phyloP scores from a whole-genome alignment of 805 yeast species.

The Alloascoidea hylecoeti region DNA sequence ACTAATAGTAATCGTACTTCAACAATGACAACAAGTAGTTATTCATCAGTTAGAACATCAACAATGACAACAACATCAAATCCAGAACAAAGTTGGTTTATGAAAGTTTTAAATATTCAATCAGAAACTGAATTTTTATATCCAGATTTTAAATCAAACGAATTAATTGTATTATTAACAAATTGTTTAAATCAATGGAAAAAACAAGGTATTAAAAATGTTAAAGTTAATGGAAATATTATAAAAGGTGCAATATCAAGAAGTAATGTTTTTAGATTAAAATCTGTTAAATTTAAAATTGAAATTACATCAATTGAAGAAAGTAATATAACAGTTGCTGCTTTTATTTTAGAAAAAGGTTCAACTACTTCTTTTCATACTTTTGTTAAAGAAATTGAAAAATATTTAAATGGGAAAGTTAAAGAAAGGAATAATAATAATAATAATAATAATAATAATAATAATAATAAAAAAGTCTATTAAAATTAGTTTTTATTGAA shows the following conservation, averaged over 20 bases:
- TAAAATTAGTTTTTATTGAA: too few species aligned
- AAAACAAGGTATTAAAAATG: slow-evolving; percentile 19
- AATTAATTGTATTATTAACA: slow-evolving; percentile 15
- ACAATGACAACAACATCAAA: neutral
- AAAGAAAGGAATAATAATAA: too few species aligned
- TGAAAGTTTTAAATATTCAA: slow-evolving; percentile 13
- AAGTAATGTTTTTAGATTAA: slow-evolving; percentile 17
- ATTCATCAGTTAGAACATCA: neutral
- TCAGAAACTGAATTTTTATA: neutral
- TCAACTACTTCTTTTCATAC: slow-evolving; percentile 7
- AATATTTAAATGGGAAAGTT: neutral
- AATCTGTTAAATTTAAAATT: slow-evolving; percentile 16
- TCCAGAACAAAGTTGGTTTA: slow-evolving; percentile 17
- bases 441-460: too few species aligned
- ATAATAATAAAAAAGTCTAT: too few species aligned
- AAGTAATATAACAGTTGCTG: slow-evolving; percentile 5
- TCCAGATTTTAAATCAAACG: slow-evolving; percentile 7
- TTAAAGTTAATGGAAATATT: slow-evolving; percentile 12
- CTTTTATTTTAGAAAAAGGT: slow-evolving; percentile 10
- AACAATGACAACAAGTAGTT: neutral
- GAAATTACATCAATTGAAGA: slow-evolving; percentile 7
- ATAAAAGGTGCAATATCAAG: slow-evolving; percentile 18
- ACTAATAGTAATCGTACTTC: too few species aligned
- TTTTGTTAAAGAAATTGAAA: slow-evolving; percentile 9
- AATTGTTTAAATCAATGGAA: slow-evolving; percentile 20